phyloP scores from a whole-genome alignment of 75 land plant genomes.

The Selaginella tamariscina region DNA sequence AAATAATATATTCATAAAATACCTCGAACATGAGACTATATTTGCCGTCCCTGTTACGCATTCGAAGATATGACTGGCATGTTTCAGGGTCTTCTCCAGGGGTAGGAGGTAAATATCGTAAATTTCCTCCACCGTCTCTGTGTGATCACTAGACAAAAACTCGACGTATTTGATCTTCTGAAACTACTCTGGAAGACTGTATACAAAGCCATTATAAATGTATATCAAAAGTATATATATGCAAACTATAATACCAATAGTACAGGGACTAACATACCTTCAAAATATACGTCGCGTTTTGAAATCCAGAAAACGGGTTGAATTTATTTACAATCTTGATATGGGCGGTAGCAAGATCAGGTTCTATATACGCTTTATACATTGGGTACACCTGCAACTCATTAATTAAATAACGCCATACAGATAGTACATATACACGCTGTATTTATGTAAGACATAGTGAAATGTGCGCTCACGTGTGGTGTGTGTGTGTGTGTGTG shows the following conservation, averaged over 20 bases:
- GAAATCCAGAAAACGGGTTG: slow-evolving; percentile 82
- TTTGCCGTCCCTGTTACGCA: slow-evolving; percentile 87
- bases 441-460: no score
- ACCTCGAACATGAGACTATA: slow-evolving; percentile 99
- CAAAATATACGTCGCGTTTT: slow-evolving; percentile 69
- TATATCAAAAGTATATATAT: not conserved
- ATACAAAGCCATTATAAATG: no score
- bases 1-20: not conserved
- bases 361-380: slow-evolving; percentile 92
- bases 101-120: slow-evolving; percentile 91
- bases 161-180: slow-evolving; percentile 56
- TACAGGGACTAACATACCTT: slow-evolving; percentile 36
- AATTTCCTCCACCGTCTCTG: slow-evolving; percentile 53
- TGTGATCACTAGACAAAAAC: slow-evolving; percentile 39
- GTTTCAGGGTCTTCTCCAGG: slow-evolving; percentile 94
- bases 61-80: slow-evolving; percentile 82
- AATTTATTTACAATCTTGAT: slow-evolving; percentile 78
- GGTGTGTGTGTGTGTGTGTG: no score
- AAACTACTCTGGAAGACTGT: slow-evolving; percentile 48
- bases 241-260: not conserved
- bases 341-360: slow-evolving; percentile 81
- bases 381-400: slow-evolving; percentile 68
- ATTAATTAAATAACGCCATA: not conserved
- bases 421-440: not conserved
- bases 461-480: no score